Conservation (phyloP, 768 basidiomycete genomes). For the Suillus placidus region DNA sequence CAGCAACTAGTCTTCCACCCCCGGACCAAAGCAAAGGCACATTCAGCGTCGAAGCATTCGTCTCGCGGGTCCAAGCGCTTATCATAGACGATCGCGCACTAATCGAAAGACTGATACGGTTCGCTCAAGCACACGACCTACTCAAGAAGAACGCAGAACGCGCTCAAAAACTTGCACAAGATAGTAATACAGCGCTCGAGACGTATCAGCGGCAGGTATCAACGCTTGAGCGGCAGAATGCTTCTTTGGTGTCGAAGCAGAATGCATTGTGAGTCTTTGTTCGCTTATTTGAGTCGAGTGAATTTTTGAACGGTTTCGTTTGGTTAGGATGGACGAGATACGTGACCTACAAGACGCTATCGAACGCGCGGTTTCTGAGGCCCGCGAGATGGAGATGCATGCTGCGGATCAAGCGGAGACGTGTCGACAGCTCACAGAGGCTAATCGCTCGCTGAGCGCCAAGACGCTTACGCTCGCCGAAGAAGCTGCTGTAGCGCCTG, state of each 20-base stretch:
- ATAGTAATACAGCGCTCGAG: constrained; percentile 76
- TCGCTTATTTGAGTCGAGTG: background rate
- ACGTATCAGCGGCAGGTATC: constrained; percentile 90
- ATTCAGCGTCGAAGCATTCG: constrained; percentile 79
- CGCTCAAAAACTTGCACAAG: constrained; percentile 88
- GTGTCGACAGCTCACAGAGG: constrained; percentile 71
- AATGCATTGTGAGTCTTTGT: constrained; percentile 53
- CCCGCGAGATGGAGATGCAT: constrained; percentile 66
- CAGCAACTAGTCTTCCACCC: constrained; percentile 19
- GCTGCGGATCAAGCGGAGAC: constrained; percentile 77
- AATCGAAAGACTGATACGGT: constrained; percentile 81
- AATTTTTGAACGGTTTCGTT: background rate
- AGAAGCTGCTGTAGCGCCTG: constrained; percentile 38
- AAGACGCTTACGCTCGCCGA: constrained; percentile 56
- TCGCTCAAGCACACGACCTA: constrained; percentile 87
- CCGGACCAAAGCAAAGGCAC: constrained; percentile 15
- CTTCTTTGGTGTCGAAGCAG: constrained; percentile 51
- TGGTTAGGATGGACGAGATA: constrained; percentile 65
- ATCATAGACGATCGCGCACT: constrained; percentile 82
- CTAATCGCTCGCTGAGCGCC: constrained; percentile 77
- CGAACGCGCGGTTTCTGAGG: constrained; percentile 62
- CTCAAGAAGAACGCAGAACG: constrained; percentile 92
- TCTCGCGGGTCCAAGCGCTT: constrained; percentile 75
- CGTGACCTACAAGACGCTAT: constrained; percentile 60
- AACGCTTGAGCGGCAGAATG: constrained; percentile 76